A percentile compares a stretch with the other conserved stretches of the same genome.
phyloP scores from a whole-genome alignment of 2,329 filamentous ascomycete genomes.

The Sporothrix pseudoabietina region DNA sequence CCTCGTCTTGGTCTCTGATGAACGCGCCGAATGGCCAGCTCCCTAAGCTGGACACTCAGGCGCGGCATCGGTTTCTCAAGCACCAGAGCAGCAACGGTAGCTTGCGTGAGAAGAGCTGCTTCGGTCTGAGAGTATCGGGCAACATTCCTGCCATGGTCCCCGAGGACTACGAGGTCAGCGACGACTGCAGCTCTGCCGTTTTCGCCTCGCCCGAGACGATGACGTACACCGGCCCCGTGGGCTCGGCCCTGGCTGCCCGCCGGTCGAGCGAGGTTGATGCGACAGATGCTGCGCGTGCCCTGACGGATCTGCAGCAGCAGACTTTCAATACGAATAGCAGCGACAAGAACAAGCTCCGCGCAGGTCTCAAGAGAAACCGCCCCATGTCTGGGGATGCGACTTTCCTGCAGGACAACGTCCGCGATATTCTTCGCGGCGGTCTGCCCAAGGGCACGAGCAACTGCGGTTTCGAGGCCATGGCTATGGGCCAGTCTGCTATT shows the following conservation, averaged over 20 bases:
- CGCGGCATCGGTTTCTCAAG: constrained; percentile 65
- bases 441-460: constrained; percentile 37
- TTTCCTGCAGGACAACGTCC: constrained; percentile 66
- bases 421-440: constrained; percentile 57
- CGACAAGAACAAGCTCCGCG: constrained; percentile 39
- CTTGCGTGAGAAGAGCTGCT: constrained; percentile 46
- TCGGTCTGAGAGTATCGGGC: constrained; percentile 51
- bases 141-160: constrained; percentile 56
- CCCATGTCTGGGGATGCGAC: constrained; percentile 59
- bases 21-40: constrained; percentile 56
- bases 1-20: constrained; percentile 61
- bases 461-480: constrained; percentile 45
- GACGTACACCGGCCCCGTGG: constrained; percentile 54
- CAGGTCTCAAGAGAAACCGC: constrained; percentile 61
- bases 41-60: constrained; percentile 59
- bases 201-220: constrained; percentile 58
- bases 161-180: constrained; percentile 55
- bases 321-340: constrained; percentile 32
- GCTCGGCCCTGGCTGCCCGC: constrained; percentile 51
- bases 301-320: constrained; percentile 64
- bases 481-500: constrained; percentile 40
- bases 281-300: constrained; percentile 60
- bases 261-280: constrained; percentile 55
- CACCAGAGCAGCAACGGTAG: constrained; percentile 46
- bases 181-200: constrained; percentile 41